A percentile compares a stretch with the other conserved stretches of the same genome.
phyloP scores from a whole-genome alignment of 306 rosid genomes.

The Medicago arabica region DNA sequence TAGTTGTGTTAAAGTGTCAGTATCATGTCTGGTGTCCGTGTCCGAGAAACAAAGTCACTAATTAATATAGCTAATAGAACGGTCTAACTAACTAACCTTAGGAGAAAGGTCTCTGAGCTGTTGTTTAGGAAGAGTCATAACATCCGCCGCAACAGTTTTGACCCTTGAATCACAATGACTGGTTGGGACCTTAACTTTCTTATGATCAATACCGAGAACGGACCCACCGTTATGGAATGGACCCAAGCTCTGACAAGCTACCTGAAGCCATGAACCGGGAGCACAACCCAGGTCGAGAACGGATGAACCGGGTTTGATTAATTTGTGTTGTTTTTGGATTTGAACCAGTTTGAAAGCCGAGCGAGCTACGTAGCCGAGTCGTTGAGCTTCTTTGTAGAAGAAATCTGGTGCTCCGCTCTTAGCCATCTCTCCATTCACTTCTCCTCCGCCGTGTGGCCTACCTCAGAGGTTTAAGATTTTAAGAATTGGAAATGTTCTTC shows the following conservation, averaged over 20 bases:
- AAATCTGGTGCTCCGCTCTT: conserved; percentile 82
- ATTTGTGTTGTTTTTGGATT: conserved; percentile 78
- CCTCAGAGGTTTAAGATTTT: background rate
- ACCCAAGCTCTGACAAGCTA: conserved; percentile 91
- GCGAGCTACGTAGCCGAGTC: conserved; percentile 94
- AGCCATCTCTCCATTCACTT: conserved; percentile 56
- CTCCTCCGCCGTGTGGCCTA: background rate
- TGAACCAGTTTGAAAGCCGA: conserved; percentile 92
- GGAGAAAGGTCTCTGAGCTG: conserved; percentile 67
- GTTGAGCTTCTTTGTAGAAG: conserved; percentile 95
- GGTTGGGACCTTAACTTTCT: conserved; percentile 88
- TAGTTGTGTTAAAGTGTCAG: no score
- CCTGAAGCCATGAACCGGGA: conserved; percentile 99
- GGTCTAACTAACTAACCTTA: conserved; percentile 44
- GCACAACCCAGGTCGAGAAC: conserved; percentile 97
- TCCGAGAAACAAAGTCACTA: background rate
- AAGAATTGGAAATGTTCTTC: no score
- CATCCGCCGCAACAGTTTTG: conserved; percentile 75
- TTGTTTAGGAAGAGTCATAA: conserved; percentile 61
- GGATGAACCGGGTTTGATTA: conserved; percentile 67
- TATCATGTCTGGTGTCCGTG: no score
- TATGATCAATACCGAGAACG: conserved; percentile 83
- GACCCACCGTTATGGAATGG: conserved; percentile 66
- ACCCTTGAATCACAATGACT: conserved; percentile 84
- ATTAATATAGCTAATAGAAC: background rate